Evolutionary conservation across 2,329 filamentous ascomycete species (phyloP), one percentile per base, ranked within the genome.

Genomic region (Fusarium verticillioides): DNA sequence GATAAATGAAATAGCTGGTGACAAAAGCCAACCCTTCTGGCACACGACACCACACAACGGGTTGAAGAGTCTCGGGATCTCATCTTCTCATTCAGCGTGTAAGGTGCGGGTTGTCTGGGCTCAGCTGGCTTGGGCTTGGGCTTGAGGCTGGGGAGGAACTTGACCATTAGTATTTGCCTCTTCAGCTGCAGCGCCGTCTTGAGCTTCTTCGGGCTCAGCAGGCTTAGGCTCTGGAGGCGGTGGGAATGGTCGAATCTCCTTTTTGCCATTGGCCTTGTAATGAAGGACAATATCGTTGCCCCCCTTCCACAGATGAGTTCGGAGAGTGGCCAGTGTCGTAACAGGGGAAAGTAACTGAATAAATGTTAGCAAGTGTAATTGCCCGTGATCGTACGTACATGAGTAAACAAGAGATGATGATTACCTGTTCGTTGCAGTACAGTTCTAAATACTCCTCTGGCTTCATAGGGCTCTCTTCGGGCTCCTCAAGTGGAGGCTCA

Each of bases 361-460:
- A 16, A 53, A 28, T 7, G 53, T 78, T 61, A 77, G 70, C 26
- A 37, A 58, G 32, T 23, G 9, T 21, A 23, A 23, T 23, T 50
- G 47, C 30, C 30, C 30, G 16, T 50, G 47, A 34, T 50, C n/a
- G n/a, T 23, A 15, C 30, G n/a, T 23, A 15, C 30, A 44, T 10
- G 44, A 18, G 23, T n/a, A 16, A 40, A 50, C 44, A 36, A 30
- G 28, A n/a, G 16, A 15, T 11, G 10, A 84, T 90, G 10, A 84
- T 90, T 83, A 96, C 95, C 87, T 95, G 93, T 61, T 95, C 93
- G 79, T 98, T 95, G 82, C 96, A 98, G 81, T 97, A 97, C 56
- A 99, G 85, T 81, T 99, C 96, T 37, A 99, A 85, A 83, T 98
- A 98, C 79, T 98, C 94, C 80, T 98, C 96, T 2, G 96, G 94